Percentiles rank a stretch among this genome's conserved stretches.
These are phyloP conservation scores for Eucalyptus marginata DNA, from an alignment of 345 rosid genomes.

Conservation along the genomic window DNA sequence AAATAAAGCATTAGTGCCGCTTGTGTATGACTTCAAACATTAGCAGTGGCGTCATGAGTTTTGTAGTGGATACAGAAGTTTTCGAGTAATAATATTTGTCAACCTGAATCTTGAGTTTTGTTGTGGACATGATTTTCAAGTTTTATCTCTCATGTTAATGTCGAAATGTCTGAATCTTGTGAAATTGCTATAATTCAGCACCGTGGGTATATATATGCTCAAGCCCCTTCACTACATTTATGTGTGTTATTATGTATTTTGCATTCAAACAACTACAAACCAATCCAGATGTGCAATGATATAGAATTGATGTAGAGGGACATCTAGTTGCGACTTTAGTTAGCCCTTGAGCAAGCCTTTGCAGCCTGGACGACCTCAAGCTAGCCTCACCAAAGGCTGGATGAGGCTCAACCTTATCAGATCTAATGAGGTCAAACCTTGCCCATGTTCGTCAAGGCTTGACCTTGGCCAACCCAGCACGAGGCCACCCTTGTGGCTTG, in stretches of 20 bases:
- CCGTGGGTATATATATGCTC: neutral
- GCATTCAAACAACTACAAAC: neutral
- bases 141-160: neutral
- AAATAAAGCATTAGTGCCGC: neutral
- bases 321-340: neutral
- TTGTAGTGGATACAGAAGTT: neutral
- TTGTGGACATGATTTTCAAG: neutral
- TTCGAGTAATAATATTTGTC: neutral
- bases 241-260: too few relatives aligned
- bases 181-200: neutral
- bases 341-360: neutral
- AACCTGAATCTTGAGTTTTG: neutral
- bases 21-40: neutral
- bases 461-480: rapidly evolving
- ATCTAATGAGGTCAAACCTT: too few relatives aligned
- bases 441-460: too few relatives aligned
- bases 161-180: neutral
- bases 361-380: too few relatives aligned
- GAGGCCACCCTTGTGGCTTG: too few relatives aligned
- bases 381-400: too few relatives aligned
- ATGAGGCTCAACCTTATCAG: too few relatives aligned
- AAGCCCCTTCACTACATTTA: neutral
- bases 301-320: neutral
- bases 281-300: neutral
- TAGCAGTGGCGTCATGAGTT: neutral